These are phyloP conservation scores for Pholiota adiposa DNA, from an alignment of 1,284 basidiomycete species.

Conservation along the genomic window DNA sequence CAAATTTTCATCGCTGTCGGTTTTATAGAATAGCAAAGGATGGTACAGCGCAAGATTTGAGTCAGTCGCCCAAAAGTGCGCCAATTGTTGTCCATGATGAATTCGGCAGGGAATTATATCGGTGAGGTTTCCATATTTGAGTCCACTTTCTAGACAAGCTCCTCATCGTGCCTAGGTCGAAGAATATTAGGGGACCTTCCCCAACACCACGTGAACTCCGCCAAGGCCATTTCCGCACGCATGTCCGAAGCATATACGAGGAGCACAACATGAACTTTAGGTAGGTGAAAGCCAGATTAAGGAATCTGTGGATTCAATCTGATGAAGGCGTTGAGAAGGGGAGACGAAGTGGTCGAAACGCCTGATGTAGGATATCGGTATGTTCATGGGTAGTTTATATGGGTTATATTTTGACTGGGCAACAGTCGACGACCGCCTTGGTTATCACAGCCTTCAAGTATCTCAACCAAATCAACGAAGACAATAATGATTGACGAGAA, in stretches of 20 bases:
- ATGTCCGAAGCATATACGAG: background rate
- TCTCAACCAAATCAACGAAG: conserved; percentile 31
- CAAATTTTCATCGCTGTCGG: background rate
- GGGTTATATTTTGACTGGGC: background rate
- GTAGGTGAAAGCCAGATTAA: background rate
- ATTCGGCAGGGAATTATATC: conserved; percentile 51
- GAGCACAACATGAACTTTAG: background rate
- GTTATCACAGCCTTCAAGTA: conserved; percentile 20
- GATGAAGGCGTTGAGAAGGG: background rate
- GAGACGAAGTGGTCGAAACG: background rate
- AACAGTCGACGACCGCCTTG: conserved; percentile 17
- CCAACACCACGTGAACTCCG: conserved; percentile 10
- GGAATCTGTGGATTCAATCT: background rate
- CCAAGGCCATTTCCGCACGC: conserved; percentile 5
- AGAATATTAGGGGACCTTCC: conserved; percentile 7
- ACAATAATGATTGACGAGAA: conserved; percentile 44
- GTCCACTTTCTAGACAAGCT: background rate
- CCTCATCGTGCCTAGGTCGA: conserved; percentile 5
- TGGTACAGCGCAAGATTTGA: conserved; percentile 21
- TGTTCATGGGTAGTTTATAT: background rate
- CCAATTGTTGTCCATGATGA: conserved; percentile 55
- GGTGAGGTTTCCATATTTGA: conserved; percentile 31
- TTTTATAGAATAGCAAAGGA: conserved; percentile 43
- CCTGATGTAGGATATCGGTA: conserved; percentile 14
- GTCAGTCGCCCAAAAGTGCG: conserved; percentile 25